Evolutionary conservation across 2,329 filamentous ascomycete species (phyloP).

Genomic region (Peltaster fructicola): DNA sequence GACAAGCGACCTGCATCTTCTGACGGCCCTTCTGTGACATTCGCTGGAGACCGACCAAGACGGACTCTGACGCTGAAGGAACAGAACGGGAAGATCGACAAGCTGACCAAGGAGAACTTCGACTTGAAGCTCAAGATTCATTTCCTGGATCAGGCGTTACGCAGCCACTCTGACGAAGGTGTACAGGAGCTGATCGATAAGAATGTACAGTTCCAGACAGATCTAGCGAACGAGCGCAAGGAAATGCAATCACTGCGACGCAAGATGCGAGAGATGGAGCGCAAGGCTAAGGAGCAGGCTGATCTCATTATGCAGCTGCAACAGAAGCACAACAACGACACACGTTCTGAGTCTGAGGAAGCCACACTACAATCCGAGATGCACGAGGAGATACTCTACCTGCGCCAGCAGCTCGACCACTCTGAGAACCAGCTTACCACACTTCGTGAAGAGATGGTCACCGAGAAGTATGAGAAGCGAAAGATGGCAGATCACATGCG

Average conservation of each 20-base stretch:
- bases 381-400: slow-evolving; percentile 70
- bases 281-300: slow-evolving; percentile 47
- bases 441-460: slow-evolving; percentile 58
- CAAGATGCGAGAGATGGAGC: slow-evolving; percentile 72
- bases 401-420: slow-evolving; percentile 72
- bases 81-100: slow-evolving; percentile 92
- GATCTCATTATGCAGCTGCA: slow-evolving; percentile 28
- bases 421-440: slow-evolving; percentile 72
- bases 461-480: slow-evolving; percentile 69
- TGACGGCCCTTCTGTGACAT: slow-evolving; percentile 10
- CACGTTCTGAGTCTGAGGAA: slow-evolving; percentile 11
- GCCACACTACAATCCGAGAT: slow-evolving; percentile 38
- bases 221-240: slow-evolving; percentile 71
- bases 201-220: slow-evolving; percentile 88
- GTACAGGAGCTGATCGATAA: slow-evolving; percentile 97
- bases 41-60: slow-evolving; percentile 18
- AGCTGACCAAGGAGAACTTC: slow-evolving; percentile 94
- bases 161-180: slow-evolving; percentile 86
- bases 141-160: slow-evolving; percentile 83
- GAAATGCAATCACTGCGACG: slow-evolving; percentile 73
- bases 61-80: slow-evolving; percentile 67
- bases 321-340: slow-evolving; percentile 23
- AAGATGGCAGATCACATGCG: slow-evolving; percentile 69
- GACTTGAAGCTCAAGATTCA: slow-evolving; percentile 95
- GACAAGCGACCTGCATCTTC: slow-evolving; percentile 33